A percentile compares a stretch with the other conserved stretches of the same genome.
Evolutionary conservation across 2,329 filamentous ascomycete species (phyloP).

Genomic region (Exophiala aquamarina): DNA sequence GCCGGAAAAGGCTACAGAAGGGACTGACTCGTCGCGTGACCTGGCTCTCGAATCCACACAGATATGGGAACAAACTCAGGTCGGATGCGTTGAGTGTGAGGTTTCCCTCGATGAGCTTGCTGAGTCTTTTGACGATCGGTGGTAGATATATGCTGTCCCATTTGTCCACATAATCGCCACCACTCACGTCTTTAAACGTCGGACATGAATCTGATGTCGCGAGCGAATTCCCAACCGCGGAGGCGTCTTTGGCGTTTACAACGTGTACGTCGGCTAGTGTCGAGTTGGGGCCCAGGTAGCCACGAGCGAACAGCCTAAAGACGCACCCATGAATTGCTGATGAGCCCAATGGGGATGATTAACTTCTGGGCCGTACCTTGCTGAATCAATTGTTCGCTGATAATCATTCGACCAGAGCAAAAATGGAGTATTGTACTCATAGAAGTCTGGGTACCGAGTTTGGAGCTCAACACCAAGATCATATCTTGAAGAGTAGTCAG

Average conservation of each 20-base stretch:
- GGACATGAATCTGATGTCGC: conserved; percentile 64
- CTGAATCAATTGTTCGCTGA: conserved; percentile 62
- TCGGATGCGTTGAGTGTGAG: conserved; percentile 57
- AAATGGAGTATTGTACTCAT: conserved; percentile 51
- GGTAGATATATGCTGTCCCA: conserved; percentile 57
- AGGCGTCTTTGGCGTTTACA: conserved; percentile 55
- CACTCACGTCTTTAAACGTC: conserved; percentile 55
- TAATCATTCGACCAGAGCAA: conserved; percentile 67
- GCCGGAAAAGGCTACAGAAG: conserved; percentile 63
- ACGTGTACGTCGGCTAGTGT: conserved; percentile 57
- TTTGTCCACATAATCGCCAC: conserved; percentile 44
- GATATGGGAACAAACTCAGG: conserved; percentile 61
- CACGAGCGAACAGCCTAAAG: conserved; percentile 56
- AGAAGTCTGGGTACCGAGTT: conserved; percentile 49
- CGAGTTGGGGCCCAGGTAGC: conserved; percentile 60
- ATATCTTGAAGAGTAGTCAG: conserved; percentile 19
- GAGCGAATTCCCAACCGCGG: conserved; percentile 61
- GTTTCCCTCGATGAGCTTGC: conserved; percentile 53
- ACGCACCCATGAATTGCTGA: too few relatives aligned
- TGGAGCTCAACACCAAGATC: conserved; percentile 41
- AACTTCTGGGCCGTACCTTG: conserved; percentile 27
- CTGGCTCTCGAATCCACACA: conserved; percentile 69
- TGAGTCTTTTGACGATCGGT: conserved; percentile 54
- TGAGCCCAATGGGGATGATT: too few relatives aligned
- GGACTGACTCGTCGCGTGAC: conserved; percentile 62